Conservation (phyloP, 2,329 filamentous ascomycete genomes). For the Stagonosporopsis chrysanthemi region DNA sequence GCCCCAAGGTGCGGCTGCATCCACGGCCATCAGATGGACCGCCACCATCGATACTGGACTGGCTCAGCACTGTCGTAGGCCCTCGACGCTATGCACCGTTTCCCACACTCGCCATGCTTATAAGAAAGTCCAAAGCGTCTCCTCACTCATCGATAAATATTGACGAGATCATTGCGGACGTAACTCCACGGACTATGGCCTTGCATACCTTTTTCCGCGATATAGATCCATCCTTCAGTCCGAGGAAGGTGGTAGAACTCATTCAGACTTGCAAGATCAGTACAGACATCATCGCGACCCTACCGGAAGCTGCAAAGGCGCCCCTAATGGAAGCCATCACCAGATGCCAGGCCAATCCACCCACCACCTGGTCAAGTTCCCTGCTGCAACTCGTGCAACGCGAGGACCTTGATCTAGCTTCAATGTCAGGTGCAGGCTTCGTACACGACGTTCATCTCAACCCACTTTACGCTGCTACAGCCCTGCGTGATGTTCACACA, state of each 20-base stretch:
- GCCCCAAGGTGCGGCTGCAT: slow-evolving; percentile 35
- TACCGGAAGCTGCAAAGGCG: slow-evolving; percentile 84
- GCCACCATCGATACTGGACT: slow-evolving; percentile 67
- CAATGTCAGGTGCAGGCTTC: slow-evolving; percentile 28
- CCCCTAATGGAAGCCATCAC: slow-evolving; percentile 84
- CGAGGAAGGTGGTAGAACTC: slow-evolving; percentile 72
- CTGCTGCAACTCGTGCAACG: slow-evolving; percentile 80
- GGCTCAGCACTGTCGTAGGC: slow-evolving; percentile 48
- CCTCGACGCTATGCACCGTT: slow-evolving; percentile 43
- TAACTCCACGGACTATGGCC: slow-evolving; percentile 66
- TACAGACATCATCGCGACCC: slow-evolving; percentile 73
- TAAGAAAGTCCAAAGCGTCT: slow-evolving; percentile 48
- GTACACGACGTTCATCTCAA: slow-evolving; percentile 34
- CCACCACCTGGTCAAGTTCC: slow-evolving; percentile 74
- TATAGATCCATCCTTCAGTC: slow-evolving; percentile 46
- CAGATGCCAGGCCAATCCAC: slow-evolving; percentile 83
- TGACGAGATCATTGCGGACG: slow-evolving; percentile 42
- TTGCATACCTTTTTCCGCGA: slow-evolving; percentile 72
- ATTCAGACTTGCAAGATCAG: slow-evolving; percentile 76
- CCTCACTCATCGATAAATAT: slow-evolving; percentile 48
- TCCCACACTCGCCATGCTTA: slow-evolving; percentile 48
- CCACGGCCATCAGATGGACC: slow-evolving; percentile 54
- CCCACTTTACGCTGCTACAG: slow-evolving; percentile 21
- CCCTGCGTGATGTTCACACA: slow-evolving; percentile 72
- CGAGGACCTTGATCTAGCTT: slow-evolving; percentile 71